Evolutionary conservation across 176 grass and related monocot genomes (phyloP), one percentile per base, ranked within the genome.

Genomic region (Eleusine coracana): DNA sequence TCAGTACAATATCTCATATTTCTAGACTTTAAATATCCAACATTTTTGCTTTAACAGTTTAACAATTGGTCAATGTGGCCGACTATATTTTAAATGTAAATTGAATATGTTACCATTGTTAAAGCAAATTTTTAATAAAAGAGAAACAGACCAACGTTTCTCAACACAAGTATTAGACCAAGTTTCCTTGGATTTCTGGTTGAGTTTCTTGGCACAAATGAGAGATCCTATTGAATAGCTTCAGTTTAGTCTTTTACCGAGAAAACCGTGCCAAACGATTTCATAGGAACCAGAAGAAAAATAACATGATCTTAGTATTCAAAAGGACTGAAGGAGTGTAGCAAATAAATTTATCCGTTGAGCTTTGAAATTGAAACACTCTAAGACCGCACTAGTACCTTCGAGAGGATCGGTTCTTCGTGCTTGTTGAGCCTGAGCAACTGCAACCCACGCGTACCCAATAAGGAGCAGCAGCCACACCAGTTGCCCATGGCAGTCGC

Each of bases 361-460:
- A 8, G 5, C 41, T 42, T 48, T 48, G 45, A 48, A 48, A 48
- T 51, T 51, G 49, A 51, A 51, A 51, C 49, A 51, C 49, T 51
- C 0, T 42, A 8, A 42, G 7, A 42, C 41, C 5, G 6, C 7
- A n/a, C 6, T 2, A 59, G 20, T 65, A 66, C 76, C 61, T 79
- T 79, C 76, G 2, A 66, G 21, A 7, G 61, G 76, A 79, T 79
- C 76, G 6, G 76, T 79, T 79, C 27, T 49, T 66, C 61, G 17
- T 36, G 61, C 28, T 36, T 14, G 61, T 28, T 79, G 76, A 78
- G 25, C 27, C 15, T 64, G 75, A 31, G 40, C 58, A 5, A 23
- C 38, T 45, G 56, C 56, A 63, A 0, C 8, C 58, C 40, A 77
- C 25, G 75, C 63, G 13, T 59, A 78, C 1, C 8, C 13, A 11